Percentiles rank a stretch among this genome's conserved stretches.
These are phyloP conservation scores for Phytophthora syringae DNA, from an alignment of 352 stramenopile species.

Conservation along the genomic window DNA sequence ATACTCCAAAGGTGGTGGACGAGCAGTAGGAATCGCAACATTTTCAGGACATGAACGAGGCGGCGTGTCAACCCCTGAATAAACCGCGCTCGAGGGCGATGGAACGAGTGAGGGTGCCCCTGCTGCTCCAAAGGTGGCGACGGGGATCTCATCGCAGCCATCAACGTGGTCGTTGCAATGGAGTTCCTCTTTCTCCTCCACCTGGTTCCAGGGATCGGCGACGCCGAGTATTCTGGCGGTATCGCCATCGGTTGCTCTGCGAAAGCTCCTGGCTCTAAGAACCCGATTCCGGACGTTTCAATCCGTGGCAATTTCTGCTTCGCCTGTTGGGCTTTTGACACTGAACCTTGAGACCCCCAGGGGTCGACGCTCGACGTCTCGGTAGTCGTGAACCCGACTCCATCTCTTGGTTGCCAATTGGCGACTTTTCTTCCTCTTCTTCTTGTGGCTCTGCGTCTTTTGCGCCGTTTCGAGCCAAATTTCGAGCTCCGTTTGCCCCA, in stretches of 20 bases:
- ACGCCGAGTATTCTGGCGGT: constrained; percentile 65
- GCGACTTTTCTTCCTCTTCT: constrained; percentile 12
- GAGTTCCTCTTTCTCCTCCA: constrained; percentile 62
- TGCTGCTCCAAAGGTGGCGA: constrained; percentile 24
- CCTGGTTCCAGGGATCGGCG: constrained; percentile 48
- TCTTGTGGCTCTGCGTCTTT: constrained; percentile 15
- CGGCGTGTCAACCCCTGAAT: constrained; percentile 20
- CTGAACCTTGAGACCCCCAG: background rate
- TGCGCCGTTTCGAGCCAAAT: constrained; percentile 34
- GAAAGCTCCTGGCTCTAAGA: constrained; percentile 8
- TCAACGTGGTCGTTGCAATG: constrained; percentile 46
- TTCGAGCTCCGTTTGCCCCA: constrained; percentile 64
- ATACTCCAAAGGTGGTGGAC: constrained; percentile 39
- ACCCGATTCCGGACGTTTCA: constrained; percentile 32
- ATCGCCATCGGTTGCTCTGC: constrained; percentile 14
- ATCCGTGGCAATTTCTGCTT: constrained; percentile 40
- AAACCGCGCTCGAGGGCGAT: constrained; percentile 32
- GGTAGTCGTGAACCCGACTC: constrained; percentile 14
- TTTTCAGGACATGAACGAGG: constrained; percentile 12
- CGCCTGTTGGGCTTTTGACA: constrained; percentile 18
- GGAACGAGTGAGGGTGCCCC: constrained; percentile 26
- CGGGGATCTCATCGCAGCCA: constrained; percentile 16
- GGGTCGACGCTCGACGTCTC: constrained; percentile 27
- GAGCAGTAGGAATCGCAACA: background rate
- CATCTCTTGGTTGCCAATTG: constrained; percentile 18